Evolutionary conservation across 352 stramenopile species (phyloP), one percentile per base, ranked within the genome.

Genomic region (Thalassiosira hispida): DNA sequence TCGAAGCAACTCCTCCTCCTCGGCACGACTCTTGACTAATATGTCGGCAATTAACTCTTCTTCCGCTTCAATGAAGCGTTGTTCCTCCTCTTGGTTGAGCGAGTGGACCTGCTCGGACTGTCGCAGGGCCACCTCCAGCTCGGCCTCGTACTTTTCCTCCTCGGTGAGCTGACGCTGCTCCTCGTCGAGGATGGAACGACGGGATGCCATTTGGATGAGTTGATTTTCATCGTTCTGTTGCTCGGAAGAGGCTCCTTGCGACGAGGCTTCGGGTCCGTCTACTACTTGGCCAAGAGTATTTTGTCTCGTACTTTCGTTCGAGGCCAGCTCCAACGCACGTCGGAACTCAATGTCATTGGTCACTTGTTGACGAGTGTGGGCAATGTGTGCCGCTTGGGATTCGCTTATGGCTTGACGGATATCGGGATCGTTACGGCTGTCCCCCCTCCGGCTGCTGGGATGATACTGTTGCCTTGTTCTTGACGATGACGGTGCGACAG

Each of bases 331-430:
- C 23, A 69, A 31, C 8, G 60, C 46, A 20, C 60, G 56, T 52
- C 60, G 60, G 60, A 69, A 69, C 27, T 56, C 16, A 56, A 69
- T 69, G 27, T 69, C 60, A 42, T 69, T 42, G 33, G 46, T 42
- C 1, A 69, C 60, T 40, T 69, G 60, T 20, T 31, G 40, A 59
- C 60, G 60, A 18, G 60, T 69, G 42, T 69, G 60, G 20, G 60
- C 60, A 25, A 53, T 53, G 42, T 69, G 60, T n/a, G 60, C 11
- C 9, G 60, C 60, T 55, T 69, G 60, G 40, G 40, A 57, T 55
- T 56, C 60, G 11, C 7, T 22, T 31, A 69, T 69, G 23, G 49
- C 60, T 52, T 40, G 44, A 11, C 33, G 60, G 3, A 59, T 59
- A 6, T 59, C 40, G 22, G 49, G 16, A n/a, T 67, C 59, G 44